These are phyloP conservation scores for Hemileccinum rubropunctum DNA, from an alignment of 768 basidiomycete genomes.

Conservation along the genomic window DNA sequence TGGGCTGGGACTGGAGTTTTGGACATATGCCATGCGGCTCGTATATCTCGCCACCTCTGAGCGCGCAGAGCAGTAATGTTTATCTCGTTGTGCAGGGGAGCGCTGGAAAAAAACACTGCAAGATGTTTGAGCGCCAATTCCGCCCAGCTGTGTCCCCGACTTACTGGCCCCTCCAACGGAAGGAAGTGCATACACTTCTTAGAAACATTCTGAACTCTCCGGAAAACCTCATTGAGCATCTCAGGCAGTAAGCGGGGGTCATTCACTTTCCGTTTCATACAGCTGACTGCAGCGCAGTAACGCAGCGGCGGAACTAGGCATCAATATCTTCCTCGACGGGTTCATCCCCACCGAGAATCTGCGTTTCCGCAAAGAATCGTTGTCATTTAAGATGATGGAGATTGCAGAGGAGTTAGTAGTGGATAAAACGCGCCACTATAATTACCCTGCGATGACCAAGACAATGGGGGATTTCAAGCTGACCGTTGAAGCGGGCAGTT, in stretches of 20 bases:
- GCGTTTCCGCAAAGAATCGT: conserved; percentile 93
- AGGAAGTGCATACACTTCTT: conserved; percentile 45
- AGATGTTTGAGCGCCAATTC: conserved; percentile 52
- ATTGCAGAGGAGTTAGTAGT: conserved; percentile 86
- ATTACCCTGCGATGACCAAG: conserved; percentile 96
- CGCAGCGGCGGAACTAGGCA: conserved; percentile 60
- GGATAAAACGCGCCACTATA: conserved; percentile 86
- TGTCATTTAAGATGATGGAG: conserved; percentile 97
- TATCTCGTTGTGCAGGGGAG: conserved; percentile 36
- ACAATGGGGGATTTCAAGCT: conserved; percentile 95
- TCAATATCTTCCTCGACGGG: conserved; percentile 99
- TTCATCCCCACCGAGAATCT: conserved; percentile 98
- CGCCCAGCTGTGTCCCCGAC: conserved; percentile 39
- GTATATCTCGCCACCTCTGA: conserved; percentile 2
- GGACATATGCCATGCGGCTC: conserved; percentile 53
- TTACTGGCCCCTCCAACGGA: conserved; percentile 46
- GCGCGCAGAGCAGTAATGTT: neutral
- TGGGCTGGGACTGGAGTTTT: conserved; percentile 50
- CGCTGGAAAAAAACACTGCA: conserved; percentile 52
- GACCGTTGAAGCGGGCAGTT: conserved; percentile 83
- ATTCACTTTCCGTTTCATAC: neutral
- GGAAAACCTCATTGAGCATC: conserved; percentile 44
- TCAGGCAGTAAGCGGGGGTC: conserved; percentile 42
- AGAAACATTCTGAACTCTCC: conserved; percentile 42
- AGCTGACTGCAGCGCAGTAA: conserved; percentile 32